These are phyloP conservation scores for Elsinoe perseae DNA, from an alignment of 2,329 filamentous ascomycete species.

Conservation along the genomic window DNA sequence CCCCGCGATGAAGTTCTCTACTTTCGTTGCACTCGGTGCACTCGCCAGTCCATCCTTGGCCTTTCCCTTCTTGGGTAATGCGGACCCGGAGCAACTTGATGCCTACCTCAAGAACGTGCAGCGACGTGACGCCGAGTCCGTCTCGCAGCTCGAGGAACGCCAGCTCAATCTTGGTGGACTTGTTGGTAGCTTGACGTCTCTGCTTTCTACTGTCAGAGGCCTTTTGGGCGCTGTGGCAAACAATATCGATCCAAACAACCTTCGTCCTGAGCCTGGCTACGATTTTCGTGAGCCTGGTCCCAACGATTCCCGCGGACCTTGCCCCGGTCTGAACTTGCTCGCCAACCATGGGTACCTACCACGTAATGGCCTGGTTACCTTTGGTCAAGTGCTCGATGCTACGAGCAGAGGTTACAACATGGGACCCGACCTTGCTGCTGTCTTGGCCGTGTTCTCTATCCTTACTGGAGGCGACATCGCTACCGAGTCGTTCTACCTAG, in stretches of 20 bases:
- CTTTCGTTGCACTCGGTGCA: background rate
- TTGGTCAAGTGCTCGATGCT: constrained; percentile 29
- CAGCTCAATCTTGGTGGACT: background rate
- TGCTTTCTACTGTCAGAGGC: constrained; percentile 16
- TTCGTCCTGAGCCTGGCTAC: constrained; percentile 25
- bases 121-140: background rate
- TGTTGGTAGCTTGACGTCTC: background rate
- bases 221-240: constrained; percentile 23
- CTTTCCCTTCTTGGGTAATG: background rate
- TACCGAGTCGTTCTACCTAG: constrained; percentile 26
- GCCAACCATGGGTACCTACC: constrained; percentile 25
- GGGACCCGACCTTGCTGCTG: constrained; percentile 32
- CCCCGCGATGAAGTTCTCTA: background rate
- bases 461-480: constrained; percentile 26
- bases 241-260: constrained; percentile 23
- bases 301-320: constrained; percentile 28
- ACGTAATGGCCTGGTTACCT: constrained; percentile 27
- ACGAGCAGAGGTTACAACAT: constrained; percentile 33
- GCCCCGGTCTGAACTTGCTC: constrained; percentile 22
- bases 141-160: background rate
- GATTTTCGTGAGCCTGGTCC: constrained; percentile 22
- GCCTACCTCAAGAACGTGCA: background rate
- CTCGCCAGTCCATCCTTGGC: background rate
- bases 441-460: constrained; percentile 30
- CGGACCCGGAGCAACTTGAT: background rate